phyloP scores from a whole-genome alignment of 2,329 filamentous ascomycete species.

The Ascochyta lentis region DNA sequence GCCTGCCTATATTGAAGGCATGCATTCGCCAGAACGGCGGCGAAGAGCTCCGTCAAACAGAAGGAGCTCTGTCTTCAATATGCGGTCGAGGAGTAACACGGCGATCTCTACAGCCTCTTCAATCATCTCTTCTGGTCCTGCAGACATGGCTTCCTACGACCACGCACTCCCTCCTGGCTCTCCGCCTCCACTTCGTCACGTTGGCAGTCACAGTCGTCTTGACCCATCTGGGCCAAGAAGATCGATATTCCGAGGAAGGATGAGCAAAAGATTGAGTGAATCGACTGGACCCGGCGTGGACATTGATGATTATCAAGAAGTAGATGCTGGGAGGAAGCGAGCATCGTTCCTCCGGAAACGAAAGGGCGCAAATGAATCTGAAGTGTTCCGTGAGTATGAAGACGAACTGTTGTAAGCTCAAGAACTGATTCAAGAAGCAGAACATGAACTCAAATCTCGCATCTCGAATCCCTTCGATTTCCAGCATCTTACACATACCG shows the following conservation, averaged over 20 bases:
- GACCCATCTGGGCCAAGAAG: constrained; percentile 34
- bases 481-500: constrained; percentile 68
- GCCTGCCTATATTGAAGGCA: constrained; percentile 31
- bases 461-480: constrained; percentile 71
- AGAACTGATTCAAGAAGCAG: constrained; percentile 19
- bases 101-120: constrained; percentile 43
- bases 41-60: constrained; percentile 30
- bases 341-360: constrained; percentile 45
- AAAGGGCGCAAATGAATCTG: constrained; percentile 31
- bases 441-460: constrained; percentile 35
- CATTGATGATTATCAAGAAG: constrained; percentile 35
- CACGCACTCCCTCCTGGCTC: constrained; percentile 24
- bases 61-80: constrained; percentile 46
- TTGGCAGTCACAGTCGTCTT: constrained; percentile 28
- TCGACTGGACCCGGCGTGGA: constrained; percentile 29
- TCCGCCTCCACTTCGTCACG: constrained; percentile 33
- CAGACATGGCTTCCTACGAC: constrained; percentile 28
- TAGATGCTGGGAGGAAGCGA: constrained; percentile 34
- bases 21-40: constrained; percentile 42
- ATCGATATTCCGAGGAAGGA: constrained; percentile 46
- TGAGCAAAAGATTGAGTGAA: constrained; percentile 45
- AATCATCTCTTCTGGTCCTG: constrained; percentile 28
- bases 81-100: constrained; percentile 49
- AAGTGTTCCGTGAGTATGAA: constrained; percentile 33
- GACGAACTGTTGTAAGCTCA: not conserved